Percentiles rank a stretch among this genome's conserved stretches.
These are phyloP conservation scores for Pichia cephalocereana DNA, from an alignment of 805 yeast genomes.

Conservation along the genomic window DNA sequence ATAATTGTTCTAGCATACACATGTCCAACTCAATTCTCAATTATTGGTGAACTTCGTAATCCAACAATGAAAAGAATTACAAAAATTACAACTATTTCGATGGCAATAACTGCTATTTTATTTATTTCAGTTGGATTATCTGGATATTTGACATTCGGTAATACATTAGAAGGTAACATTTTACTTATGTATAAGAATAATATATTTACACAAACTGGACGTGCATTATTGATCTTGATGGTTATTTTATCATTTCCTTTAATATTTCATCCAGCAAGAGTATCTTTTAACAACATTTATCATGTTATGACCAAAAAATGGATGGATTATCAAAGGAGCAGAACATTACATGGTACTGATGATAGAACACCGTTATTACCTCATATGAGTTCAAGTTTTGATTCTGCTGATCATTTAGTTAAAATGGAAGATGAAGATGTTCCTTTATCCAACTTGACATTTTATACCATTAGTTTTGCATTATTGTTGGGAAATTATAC, in stretches of 20 bases:
- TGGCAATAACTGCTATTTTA: constrained; percentile 44
- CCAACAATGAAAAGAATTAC: constrained; percentile 40
- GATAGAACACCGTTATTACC: constrained; percentile 8
- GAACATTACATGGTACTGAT: background rate
- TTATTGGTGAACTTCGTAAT: constrained; percentile 58
- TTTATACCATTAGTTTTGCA: constrained; percentile 38
- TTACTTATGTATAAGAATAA: constrained; percentile 57
- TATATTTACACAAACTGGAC: constrained; percentile 41
- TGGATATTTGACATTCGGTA: constrained; percentile 73
- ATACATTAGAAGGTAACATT: constrained; percentile 54
- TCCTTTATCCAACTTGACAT: constrained; percentile 39
- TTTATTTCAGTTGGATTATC: constrained; percentile 55
- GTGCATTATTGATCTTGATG: constrained; percentile 59
- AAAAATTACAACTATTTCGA: constrained; percentile 37
- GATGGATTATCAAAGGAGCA: background rate
- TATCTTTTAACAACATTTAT: constrained; percentile 58
- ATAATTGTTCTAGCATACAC: constrained; percentile 74
- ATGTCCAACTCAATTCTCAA: constrained; percentile 74
- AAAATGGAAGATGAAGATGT: constrained; percentile 28
- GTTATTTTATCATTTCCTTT: constrained; percentile 69
- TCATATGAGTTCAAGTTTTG: background rate
- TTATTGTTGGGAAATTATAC: constrained; percentile 42
- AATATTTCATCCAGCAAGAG: constrained; percentile 74
- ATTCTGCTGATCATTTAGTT: background rate
- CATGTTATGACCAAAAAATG: constrained; percentile 6